These are phyloP conservation scores for Botrytis byssoidea DNA, from an alignment of 2,329 filamentous ascomycete species.

Conservation along the genomic window DNA sequence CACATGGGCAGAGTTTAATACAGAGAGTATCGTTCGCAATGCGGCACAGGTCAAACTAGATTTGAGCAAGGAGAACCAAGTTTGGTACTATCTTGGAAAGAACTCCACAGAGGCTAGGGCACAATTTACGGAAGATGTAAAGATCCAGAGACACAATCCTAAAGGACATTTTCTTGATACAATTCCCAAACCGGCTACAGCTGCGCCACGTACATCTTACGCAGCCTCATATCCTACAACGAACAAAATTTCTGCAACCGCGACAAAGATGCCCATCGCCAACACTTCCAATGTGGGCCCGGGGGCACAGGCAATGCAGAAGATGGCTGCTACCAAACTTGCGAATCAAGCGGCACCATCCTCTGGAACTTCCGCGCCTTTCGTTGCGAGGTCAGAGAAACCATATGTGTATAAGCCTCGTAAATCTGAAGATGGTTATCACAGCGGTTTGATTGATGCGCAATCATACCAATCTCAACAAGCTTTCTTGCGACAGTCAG, in stretches of 20 bases:
- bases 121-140: constrained; percentile 81
- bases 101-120: constrained; percentile 86
- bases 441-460: constrained; percentile 33
- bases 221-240: constrained; percentile 37
- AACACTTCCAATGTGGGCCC: not conserved
- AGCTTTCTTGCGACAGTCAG: constrained; percentile 37
- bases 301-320: not conserved
- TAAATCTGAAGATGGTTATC: constrained; percentile 27
- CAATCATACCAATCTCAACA: constrained; percentile 39
- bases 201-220: constrained; percentile 41
- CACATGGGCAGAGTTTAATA: constrained; percentile 79
- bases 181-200: constrained; percentile 53
- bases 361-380: constrained; percentile 26
- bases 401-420: constrained; percentile 55
- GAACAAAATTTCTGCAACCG: constrained; percentile 30
- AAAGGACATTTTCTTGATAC: constrained; percentile 73
- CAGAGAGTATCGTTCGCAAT: constrained; percentile 55
- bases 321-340: not conserved
- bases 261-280: constrained; percentile 36
- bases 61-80: constrained; percentile 66
- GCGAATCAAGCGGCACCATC: constrained; percentile 34
- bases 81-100: constrained; percentile 87
- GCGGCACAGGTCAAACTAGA: constrained; percentile 67
- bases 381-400: constrained; percentile 42
- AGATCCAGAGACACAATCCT: constrained; percentile 58